Conservation (phyloP, 2,329 filamentous ascomycete species). For the Beauveria scarabaeidicola region DNA sequence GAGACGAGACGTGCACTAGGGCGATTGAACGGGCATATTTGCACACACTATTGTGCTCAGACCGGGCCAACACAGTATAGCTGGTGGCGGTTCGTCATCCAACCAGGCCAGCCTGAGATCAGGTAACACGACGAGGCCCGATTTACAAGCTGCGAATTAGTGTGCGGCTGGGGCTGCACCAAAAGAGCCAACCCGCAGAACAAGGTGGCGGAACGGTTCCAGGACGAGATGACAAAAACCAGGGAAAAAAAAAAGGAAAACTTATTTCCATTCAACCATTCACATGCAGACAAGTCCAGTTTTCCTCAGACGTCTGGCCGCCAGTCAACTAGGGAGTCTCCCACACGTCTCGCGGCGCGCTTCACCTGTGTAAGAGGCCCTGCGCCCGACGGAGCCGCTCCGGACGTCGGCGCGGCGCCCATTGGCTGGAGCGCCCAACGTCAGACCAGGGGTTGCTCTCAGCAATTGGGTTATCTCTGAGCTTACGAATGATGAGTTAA, state of each 20-base stretch:
- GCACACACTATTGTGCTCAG: not conserved
- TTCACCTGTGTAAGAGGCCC: constrained; percentile 9
- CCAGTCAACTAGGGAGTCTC: not conserved
- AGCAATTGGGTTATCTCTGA: too few species aligned
- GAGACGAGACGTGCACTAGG: constrained; percentile 3
- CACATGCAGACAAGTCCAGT: not conserved
- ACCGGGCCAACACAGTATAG: not conserved
- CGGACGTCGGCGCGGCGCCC: not conserved
- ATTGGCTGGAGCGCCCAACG: constrained; percentile 1
- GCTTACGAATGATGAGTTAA: too few species aligned
- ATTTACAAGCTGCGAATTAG: not conserved
- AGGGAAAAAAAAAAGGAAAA: not conserved
- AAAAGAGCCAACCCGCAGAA: not conserved
- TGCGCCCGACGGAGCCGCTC: not conserved
- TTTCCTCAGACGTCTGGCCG: constrained; percentile 2
- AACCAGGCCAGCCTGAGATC: too few species aligned
- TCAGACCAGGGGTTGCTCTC: constrained; percentile 5
- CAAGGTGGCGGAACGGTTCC: not conserved
- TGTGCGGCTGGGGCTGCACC: not conserved
- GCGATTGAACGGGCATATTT: not conserved
- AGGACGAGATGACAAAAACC: not conserved
- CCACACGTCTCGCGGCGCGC: not conserved
- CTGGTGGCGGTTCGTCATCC: not conserved
- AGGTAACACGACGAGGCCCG: not conserved
- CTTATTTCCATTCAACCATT: not conserved